A percentile compares a stretch with the other conserved stretches of the same genome.
phyloP scores from a whole-genome alignment of 1,139 yeast genomes.

The Debaryomyces sp. region DNA sequence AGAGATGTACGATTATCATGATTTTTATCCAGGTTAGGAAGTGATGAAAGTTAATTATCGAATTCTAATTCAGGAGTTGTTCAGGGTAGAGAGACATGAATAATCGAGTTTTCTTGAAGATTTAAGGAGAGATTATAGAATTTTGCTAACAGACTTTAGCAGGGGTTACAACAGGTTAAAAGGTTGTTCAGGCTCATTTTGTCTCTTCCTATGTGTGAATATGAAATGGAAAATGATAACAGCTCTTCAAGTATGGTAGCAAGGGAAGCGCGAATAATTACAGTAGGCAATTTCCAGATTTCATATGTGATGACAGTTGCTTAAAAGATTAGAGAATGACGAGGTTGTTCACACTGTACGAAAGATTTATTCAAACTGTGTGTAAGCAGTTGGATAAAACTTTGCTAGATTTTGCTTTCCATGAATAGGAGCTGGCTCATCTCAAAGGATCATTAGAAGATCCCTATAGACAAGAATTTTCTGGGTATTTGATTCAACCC shows the following conservation, averaged over 20 bases:
- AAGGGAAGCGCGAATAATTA: not conserved
- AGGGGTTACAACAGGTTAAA: not conserved
- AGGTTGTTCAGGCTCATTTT: not conserved
- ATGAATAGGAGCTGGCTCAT: not conserved
- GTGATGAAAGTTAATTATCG: not conserved
- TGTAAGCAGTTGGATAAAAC: not conserved
- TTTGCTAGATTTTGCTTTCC: not conserved
- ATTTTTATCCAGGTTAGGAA: not conserved
- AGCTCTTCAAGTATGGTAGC: not conserved
- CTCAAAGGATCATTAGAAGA: too few species aligned
- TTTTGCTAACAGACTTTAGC: not conserved
- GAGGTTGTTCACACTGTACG: not conserved
- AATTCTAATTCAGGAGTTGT: not conserved
- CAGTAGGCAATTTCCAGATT: not conserved
- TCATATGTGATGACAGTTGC: not conserved
- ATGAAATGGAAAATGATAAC: not conserved
- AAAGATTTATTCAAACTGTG: not conserved
- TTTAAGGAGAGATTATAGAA: too few species aligned
- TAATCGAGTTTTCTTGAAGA: too few species aligned
- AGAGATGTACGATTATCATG: constrained; percentile 10
- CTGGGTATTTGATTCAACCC: not conserved
- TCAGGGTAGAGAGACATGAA: not conserved
- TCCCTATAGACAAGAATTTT: too few species aligned
- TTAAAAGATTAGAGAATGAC: not conserved
- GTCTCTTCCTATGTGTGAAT: constrained; percentile 1